Base-by-base conservation (phyloP, 257 asterid genomes). In the Solanum arcanum region DNA sequence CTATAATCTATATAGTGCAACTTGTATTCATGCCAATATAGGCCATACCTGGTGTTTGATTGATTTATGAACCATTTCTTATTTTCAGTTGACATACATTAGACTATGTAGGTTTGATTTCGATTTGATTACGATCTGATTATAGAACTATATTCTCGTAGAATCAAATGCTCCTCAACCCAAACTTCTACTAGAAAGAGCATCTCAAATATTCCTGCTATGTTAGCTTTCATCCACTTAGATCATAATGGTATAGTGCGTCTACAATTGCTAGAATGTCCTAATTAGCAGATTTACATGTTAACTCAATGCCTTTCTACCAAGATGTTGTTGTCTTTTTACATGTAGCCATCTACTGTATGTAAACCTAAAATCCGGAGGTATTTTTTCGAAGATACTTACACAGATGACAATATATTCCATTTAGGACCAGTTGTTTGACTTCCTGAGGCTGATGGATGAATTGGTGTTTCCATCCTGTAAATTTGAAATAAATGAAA, bases 321-420 rank as follows among this genome's bases (percentile, higher is more conserved):
- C 69, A 80, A 47, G 29, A 16, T 47, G 13, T 47, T 47, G 66
- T 13, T 27, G 29, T 20, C 16, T 11, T 80, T 47, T 7, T 80
- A 49, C 68, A 15, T 47, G 3, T 16, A 47, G 68, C 39, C 18
- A 80, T 80, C 44, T 29, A 47, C 27, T 80, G 68, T 11, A 39
- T 23, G 25, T 27, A 78, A 44, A 44, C 2, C 16, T 80, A 9
- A 29, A 78, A 11, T 49, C 44, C 1, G 8, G 18, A 41, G 31
- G 6, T 29, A 27, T 25, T 66, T 66, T 64, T 39, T 66, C 12
- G 31, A 69, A 69, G 81, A 86, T 44, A 92, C 98, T 94, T 92
- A 96, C 98, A 92, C 93, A 27, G 98, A 89, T 69, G 99, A 92
- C 85, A 94, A 87, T 82, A 94, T 84, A 87, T 92, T 92, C 98